These are phyloP conservation scores for Lentinula novae-zelandiae DNA, from an alignment of 1,284 basidiomycete genomes.

Conservation along the genomic window DNA sequence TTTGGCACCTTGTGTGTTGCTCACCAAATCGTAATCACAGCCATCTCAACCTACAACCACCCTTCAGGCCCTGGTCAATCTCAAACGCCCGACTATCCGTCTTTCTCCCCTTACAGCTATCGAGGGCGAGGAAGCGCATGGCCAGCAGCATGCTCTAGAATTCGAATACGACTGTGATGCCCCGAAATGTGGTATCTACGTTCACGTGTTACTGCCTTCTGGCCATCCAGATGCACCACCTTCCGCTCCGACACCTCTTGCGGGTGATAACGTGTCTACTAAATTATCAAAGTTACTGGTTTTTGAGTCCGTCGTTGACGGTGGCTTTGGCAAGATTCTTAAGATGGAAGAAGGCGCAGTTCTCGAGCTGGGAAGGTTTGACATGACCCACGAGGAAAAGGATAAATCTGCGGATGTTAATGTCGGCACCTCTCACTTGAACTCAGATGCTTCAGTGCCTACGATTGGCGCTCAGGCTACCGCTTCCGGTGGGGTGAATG, in stretches of 20 bases:
- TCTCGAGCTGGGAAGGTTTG: constrained; percentile 68
- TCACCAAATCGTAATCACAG: constrained; percentile 31
- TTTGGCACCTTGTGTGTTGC: background rate
- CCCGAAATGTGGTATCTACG: constrained; percentile 72
- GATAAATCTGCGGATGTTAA: constrained; percentile 15
- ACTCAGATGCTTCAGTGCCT: constrained; percentile 16
- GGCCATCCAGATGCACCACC: constrained; percentile 50
- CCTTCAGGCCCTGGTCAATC: constrained; percentile 86
- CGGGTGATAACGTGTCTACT: constrained; percentile 25
- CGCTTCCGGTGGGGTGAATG: constrained; percentile 12
- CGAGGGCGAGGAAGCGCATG: constrained; percentile 38
- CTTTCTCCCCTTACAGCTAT: constrained; percentile 58
- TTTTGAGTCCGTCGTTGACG: constrained; percentile 71
- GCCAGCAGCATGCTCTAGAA: constrained; percentile 67
- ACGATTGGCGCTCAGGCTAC: constrained; percentile 16
- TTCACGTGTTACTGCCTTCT: constrained; percentile 67
- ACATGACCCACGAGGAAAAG: constrained; percentile 27
- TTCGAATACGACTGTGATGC: constrained; percentile 90
- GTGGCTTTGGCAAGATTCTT: constrained; percentile 75
- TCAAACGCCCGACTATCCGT: constrained; percentile 80
- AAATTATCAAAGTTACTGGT: constrained; percentile 54
- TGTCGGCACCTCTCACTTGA: constrained; percentile 15
- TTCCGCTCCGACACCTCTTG: constrained; percentile 21
- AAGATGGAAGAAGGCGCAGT: constrained; percentile 72
- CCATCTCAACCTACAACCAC: constrained; percentile 82